These are phyloP conservation scores for Eucalyptus virginea DNA, from an alignment of 345 rosid species.

Conservation along the genomic window DNA sequence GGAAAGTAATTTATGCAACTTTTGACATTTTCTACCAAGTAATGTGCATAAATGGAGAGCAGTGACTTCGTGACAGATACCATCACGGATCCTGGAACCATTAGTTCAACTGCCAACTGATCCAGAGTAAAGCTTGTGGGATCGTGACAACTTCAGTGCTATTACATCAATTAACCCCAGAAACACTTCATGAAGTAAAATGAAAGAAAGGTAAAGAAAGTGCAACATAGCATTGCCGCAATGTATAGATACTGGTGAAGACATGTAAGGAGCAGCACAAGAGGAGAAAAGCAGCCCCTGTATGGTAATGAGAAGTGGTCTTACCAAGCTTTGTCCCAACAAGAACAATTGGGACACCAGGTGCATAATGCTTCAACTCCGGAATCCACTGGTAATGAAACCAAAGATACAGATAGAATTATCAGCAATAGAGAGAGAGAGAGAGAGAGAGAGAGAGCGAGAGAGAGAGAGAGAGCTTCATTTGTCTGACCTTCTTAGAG, in stretches of 20 bases:
- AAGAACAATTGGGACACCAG: constrained; percentile 83
- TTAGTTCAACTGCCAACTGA: not conserved
- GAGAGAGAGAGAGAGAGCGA: not conserved
- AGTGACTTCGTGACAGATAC: not conserved
- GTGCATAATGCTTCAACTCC: constrained; percentile 90
- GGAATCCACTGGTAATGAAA: constrained; percentile 81
- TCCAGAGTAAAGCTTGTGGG: not conserved
- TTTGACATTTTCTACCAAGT: not conserved
- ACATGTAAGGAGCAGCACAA: not conserved
- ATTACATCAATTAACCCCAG: not conserved
- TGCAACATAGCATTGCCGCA: not conserved
- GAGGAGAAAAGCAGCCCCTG: not conserved
- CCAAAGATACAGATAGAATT: not conserved
- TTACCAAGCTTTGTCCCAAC: constrained; percentile 97
- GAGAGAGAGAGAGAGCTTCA: not conserved
- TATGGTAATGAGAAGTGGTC: not conserved
- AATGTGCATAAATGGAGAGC: not conserved
- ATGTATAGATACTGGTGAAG: not conserved
- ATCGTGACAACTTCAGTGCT: not conserved
- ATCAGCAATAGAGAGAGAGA: not conserved
- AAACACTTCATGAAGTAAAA: not conserved
- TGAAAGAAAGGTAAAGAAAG: not conserved
- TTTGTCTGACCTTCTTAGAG: constrained; percentile 62
- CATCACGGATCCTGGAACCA: not conserved
- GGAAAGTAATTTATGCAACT: not conserved